Evolutionary conservation across 179 eudicot genomes (phyloP).

Genomic region (Heliamphora pulchella): DNA sequence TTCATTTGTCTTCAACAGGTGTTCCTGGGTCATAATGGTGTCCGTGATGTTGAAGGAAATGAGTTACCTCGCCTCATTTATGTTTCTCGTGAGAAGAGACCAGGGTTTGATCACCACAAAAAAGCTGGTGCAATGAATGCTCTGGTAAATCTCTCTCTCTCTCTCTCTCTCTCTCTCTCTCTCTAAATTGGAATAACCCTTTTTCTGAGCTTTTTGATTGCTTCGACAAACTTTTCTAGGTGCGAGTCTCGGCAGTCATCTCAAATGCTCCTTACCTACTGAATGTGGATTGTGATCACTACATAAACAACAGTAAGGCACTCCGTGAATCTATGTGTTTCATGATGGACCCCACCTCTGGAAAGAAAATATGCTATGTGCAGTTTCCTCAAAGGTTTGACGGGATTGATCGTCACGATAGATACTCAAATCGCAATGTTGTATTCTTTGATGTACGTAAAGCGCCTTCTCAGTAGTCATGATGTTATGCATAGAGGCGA

Average conservation of each 20-base stretch:
- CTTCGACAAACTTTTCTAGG: slow-evolving; percentile 25
- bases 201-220: neutral
- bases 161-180: neutral
- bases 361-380: slow-evolving; percentile 61
- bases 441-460: slow-evolving; percentile 61
- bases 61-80: slow-evolving; percentile 27
- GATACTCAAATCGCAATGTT: slow-evolving; percentile 34
- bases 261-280: slow-evolving; percentile 69
- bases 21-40: slow-evolving; percentile 28
- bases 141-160: slow-evolving; percentile 22
- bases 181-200: neutral
- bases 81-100: slow-evolving; percentile 34
- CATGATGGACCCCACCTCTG: slow-evolving; percentile 76
- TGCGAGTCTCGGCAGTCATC: slow-evolving; percentile 67
- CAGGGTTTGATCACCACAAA: slow-evolving; percentile 33
- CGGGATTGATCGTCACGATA: slow-evolving; percentile 31
- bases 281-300: slow-evolving; percentile 79
- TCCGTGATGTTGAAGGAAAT: slow-evolving; percentile 25
- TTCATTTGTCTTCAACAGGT: slow-evolving; percentile 17
- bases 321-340: slow-evolving; percentile 74
- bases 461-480: neutral
- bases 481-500: neutral
- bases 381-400: slow-evolving; percentile 35
- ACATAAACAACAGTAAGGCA: slow-evolving; percentile 69
- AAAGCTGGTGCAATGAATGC: slow-evolving; percentile 36